phyloP scores from a whole-genome alignment of 1,284 basidiomycete genomes.

The Gastroboletus turbinatus region DNA sequence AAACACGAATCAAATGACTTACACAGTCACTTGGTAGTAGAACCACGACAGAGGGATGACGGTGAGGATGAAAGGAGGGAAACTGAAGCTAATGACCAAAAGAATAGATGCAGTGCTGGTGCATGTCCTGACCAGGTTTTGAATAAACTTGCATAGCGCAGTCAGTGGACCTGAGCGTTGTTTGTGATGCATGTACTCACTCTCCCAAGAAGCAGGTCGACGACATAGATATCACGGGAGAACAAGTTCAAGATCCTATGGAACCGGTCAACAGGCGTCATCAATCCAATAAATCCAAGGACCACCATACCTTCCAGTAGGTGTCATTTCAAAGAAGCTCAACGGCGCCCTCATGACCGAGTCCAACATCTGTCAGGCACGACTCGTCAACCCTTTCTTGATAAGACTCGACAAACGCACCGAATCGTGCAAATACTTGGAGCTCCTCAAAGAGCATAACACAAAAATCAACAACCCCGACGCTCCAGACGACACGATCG shows the following conservation, averaged over 20 bases:
- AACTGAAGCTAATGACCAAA: conserved; percentile 75
- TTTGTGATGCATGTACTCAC: conserved; percentile 33
- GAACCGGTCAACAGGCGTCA: background rate
- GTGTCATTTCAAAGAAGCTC: conserved; percentile 86
- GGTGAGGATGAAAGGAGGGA: conserved; percentile 81
- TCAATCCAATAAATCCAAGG: background rate
- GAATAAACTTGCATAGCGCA: conserved; percentile 50
- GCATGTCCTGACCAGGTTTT: conserved; percentile 62
- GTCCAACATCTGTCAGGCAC: conserved; percentile 58
- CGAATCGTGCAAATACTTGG: conserved; percentile 74
- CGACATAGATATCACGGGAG: conserved; percentile 89
- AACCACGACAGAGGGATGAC: conserved; percentile 76
- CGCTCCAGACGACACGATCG: conserved; percentile 50
- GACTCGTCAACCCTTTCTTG: conserved; percentile 1
- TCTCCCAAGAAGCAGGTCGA: conserved; percentile 80
- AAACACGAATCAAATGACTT: conserved; percentile 16
- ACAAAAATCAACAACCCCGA: conserved; percentile 75
- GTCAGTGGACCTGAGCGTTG: background rate
- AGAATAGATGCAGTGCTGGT: conserved; percentile 71
- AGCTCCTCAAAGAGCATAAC: conserved; percentile 75
- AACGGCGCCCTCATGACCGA: conserved; percentile 82
- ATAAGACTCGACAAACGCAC: conserved; percentile 39
- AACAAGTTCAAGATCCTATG: conserved; percentile 82
- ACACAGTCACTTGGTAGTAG: conserved; percentile 79
- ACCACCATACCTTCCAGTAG: conserved; percentile 64